Evolutionary conservation across 352 stramenopile genomes (phyloP).

Genomic region (Phytophthora pini): DNA sequence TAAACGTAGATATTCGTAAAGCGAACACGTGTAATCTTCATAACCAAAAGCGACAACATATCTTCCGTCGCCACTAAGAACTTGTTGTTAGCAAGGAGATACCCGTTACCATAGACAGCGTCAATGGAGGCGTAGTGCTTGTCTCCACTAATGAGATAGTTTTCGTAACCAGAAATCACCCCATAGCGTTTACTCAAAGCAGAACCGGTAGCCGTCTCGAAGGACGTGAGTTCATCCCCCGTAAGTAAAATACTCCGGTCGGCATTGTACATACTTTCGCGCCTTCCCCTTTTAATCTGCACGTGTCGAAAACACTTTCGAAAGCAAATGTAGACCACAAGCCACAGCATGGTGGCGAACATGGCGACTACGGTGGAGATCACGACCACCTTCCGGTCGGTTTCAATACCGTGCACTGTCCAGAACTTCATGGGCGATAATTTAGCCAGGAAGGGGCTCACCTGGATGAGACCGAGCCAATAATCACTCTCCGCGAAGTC

Average conservation of each 20-base stretch:
- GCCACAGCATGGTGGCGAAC: slow-evolving; percentile 18
- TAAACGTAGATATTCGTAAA: slow-evolving; percentile 49
- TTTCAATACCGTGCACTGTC: slow-evolving; percentile 18
- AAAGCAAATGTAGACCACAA: slow-evolving; percentile 31
- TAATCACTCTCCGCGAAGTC: slow-evolving; percentile 23
- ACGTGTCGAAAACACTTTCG: slow-evolving; percentile 26
- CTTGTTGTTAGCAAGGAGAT: slow-evolving; percentile 46
- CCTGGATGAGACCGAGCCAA: slow-evolving; percentile 14
- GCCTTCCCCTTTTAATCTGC: not conserved
- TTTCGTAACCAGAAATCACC: slow-evolving; percentile 41
- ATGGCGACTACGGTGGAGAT: slow-evolving; percentile 23
- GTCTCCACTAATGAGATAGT: slow-evolving; percentile 37
- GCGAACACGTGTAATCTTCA: slow-evolving; percentile 39
- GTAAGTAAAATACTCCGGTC: slow-evolving; percentile 3
- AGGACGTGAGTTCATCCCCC: slow-evolving; percentile 16
- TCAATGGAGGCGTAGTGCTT: slow-evolving; percentile 46
- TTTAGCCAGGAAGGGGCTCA: slow-evolving; percentile 16
- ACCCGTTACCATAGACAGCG: slow-evolving; percentile 56
- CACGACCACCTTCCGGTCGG: slow-evolving; percentile 15
- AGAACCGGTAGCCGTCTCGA: slow-evolving; percentile 28
- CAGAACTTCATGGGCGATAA: slow-evolving; percentile 25
- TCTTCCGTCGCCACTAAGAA: slow-evolving; percentile 47
- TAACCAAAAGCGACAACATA: slow-evolving; percentile 35
- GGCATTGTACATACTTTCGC: slow-evolving; percentile 24
- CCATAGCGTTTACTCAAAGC: slow-evolving; percentile 31